Evolutionary conservation across 2,329 filamentous ascomycete species (phyloP).

Genomic region (Colletotrichum sojae): DNA sequence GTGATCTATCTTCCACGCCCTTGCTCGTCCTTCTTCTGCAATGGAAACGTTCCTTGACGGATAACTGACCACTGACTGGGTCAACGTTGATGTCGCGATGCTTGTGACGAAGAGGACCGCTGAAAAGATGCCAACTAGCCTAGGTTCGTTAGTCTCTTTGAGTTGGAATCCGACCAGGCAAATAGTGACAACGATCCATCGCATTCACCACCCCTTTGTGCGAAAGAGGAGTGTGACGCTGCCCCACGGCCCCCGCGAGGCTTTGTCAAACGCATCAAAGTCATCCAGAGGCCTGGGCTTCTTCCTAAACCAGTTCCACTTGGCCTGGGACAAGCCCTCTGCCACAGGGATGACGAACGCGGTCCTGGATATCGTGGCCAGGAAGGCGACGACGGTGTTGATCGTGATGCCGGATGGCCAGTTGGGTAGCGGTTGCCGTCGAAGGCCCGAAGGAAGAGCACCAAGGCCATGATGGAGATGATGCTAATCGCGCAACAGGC

Average conservation of each 20-base stretch:
- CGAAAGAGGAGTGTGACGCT: constrained; percentile 41
- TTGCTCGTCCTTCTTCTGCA: background rate
- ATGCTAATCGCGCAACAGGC: background rate
- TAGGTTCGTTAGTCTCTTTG: background rate
- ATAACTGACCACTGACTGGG: constrained; percentile 1
- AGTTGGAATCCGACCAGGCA: background rate
- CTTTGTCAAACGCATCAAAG: constrained; percentile 44
- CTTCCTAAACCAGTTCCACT: constrained; percentile 45
- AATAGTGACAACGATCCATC: background rate
- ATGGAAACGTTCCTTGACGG: background rate
- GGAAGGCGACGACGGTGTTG: constrained; percentile 46
- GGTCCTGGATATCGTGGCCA: constrained; percentile 44
- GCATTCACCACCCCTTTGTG: constrained; percentile 38
- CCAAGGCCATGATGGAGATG: background rate
- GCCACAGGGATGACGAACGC: constrained; percentile 44
- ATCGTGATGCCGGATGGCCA: constrained; percentile 45
- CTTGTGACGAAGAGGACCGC: background rate
- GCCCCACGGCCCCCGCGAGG: constrained; percentile 41
- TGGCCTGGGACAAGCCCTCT: constrained; percentile 45
- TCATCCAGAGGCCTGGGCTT: constrained; percentile 39
- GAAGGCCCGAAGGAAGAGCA: background rate
- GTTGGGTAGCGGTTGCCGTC: constrained; percentile 42
- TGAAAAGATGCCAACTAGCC: background rate
- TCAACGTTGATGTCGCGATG: background rate
- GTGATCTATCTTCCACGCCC: background rate